phyloP scores from a whole-genome alignment of 805 yeast species.

The Lipomyces kockii region DNA sequence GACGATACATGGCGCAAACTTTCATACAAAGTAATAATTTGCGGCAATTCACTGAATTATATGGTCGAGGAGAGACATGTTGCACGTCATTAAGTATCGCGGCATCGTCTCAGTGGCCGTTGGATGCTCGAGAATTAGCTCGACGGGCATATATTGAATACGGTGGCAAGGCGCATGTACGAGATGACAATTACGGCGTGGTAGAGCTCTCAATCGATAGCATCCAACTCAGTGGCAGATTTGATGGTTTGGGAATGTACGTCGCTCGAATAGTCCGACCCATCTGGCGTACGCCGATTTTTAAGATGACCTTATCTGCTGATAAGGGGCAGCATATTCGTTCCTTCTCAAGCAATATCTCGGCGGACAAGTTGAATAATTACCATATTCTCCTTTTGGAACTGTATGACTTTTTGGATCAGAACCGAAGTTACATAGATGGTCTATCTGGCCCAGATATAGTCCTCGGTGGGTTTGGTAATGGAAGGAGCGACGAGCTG shows the following conservation, averaged over 20 bases:
- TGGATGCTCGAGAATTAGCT: slow-evolving; percentile 46
- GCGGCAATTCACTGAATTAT: slow-evolving; percentile 70
- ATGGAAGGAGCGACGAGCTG: slow-evolving; percentile 43
- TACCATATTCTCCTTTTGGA: slow-evolving; percentile 44
- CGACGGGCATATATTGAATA: slow-evolving; percentile 44
- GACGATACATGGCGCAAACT: slow-evolving; percentile 78
- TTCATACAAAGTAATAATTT: slow-evolving; percentile 70
- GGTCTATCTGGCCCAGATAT: slow-evolving; percentile 47
- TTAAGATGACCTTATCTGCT: slow-evolving; percentile 44
- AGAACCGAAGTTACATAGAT: slow-evolving; percentile 54
- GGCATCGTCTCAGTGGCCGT: slow-evolving; percentile 51
- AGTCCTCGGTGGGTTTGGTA: slow-evolving; percentile 39
- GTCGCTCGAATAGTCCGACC: slow-evolving; percentile 78
- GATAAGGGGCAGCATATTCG: slow-evolving; percentile 9
- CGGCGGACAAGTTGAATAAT: slow-evolving; percentile 38
- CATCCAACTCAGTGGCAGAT: slow-evolving; percentile 88
- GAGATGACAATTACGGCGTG: slow-evolving; percentile 38
- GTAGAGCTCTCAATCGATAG: slow-evolving; percentile 35
- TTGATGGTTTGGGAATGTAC: slow-evolving; percentile 82
- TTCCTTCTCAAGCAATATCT: slow-evolving; percentile 21
- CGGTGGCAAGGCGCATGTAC: slow-evolving; percentile 46
- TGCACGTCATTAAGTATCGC: slow-evolving; percentile 85
- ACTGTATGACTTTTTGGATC: slow-evolving; percentile 47
- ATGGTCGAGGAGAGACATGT: slow-evolving; percentile 89
- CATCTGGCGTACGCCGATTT: slow-evolving; percentile 76